These are phyloP conservation scores for Grigorovia humatica DNA, from an alignment of 805 yeast species.

Conservation along the genomic window DNA sequence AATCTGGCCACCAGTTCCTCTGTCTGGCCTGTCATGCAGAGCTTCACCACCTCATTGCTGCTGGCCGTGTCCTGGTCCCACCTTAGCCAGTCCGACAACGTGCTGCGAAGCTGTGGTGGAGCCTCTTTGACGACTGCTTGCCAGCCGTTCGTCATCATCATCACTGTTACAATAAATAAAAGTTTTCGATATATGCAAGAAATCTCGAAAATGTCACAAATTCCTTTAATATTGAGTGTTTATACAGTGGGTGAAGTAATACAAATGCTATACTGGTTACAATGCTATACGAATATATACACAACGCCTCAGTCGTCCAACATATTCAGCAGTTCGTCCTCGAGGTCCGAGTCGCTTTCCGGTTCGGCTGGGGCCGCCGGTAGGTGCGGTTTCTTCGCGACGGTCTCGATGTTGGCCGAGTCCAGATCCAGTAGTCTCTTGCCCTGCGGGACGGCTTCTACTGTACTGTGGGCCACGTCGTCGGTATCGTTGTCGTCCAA, in stretches of 20 bases:
- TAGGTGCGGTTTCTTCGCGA: not conserved
- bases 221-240: too few relatives aligned
- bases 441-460: not conserved
- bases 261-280: not conserved
- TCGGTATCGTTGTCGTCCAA: slow-evolving; percentile 1
- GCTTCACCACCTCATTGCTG: slow-evolving; percentile 41
- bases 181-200: too few relatives aligned
- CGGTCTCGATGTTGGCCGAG: not conserved
- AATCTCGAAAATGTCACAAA: not conserved
- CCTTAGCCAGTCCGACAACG: slow-evolving; percentile 18
- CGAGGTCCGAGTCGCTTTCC: slow-evolving; percentile 23
- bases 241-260: not conserved
- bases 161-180: too few relatives aligned
- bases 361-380: slow-evolving; percentile 6
- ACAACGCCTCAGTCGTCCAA: slow-evolving; percentile 10
- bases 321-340: slow-evolving; percentile 24
- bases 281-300: not conserved
- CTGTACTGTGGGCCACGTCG: not conserved
- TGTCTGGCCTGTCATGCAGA: slow-evolving; percentile 32
- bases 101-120: slow-evolving; percentile 3
- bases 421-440: not conserved
- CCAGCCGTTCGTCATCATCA: not conserved
- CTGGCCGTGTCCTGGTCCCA: slow-evolving; percentile 36
- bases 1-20: slow-evolving; percentile 43
- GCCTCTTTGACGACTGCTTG: not conserved